Evolutionary conservation across 2,329 filamentous ascomycete species (phyloP).

Genomic region (Aspergillus sp.): DNA sequence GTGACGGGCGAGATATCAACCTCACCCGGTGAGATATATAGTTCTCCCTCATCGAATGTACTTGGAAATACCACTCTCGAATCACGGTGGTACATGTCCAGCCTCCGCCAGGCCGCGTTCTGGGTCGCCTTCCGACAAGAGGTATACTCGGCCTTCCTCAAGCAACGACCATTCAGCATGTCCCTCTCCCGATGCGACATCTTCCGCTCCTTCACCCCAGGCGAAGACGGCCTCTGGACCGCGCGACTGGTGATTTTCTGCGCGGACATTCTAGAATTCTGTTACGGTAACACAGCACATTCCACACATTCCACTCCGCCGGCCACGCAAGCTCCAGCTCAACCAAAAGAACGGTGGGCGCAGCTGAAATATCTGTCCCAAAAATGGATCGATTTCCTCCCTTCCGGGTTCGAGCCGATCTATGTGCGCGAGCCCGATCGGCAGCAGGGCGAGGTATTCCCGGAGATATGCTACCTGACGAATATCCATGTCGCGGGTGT

Average conservation of each 20-base stretch:
- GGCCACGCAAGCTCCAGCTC: background rate
- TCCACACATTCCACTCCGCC: too few relatives aligned
- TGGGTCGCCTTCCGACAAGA: constrained; percentile 52
- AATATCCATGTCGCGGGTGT: constrained; percentile 57
- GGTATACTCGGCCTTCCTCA: constrained; percentile 46
- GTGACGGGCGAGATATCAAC: background rate
- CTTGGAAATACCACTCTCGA: background rate
- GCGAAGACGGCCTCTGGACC: constrained; percentile 33
- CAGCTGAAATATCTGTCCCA: constrained; percentile 36
- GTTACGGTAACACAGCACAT: constrained; percentile 43
- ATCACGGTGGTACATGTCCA: constrained; percentile 11
- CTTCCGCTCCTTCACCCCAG: constrained; percentile 6
- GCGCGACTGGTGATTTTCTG: constrained; percentile 62
- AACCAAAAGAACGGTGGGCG: constrained; percentile 26
- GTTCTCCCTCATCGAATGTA: background rate
- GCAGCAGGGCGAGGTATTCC: constrained; percentile 47
- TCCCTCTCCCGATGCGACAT: constrained; percentile 4
- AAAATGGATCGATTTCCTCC: constrained; percentile 44
- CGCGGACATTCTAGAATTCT: constrained; percentile 62
- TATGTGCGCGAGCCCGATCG: constrained; percentile 43
- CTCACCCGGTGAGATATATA: background rate
- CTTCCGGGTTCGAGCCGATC: constrained; percentile 56
- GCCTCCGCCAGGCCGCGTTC: constrained; percentile 43
- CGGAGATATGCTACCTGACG: constrained; percentile 56
- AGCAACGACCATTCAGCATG: constrained; percentile 32